phyloP scores from a whole-genome alignment of 2,329 filamentous ascomycete genomes.

The Delphinella strobiligena region DNA sequence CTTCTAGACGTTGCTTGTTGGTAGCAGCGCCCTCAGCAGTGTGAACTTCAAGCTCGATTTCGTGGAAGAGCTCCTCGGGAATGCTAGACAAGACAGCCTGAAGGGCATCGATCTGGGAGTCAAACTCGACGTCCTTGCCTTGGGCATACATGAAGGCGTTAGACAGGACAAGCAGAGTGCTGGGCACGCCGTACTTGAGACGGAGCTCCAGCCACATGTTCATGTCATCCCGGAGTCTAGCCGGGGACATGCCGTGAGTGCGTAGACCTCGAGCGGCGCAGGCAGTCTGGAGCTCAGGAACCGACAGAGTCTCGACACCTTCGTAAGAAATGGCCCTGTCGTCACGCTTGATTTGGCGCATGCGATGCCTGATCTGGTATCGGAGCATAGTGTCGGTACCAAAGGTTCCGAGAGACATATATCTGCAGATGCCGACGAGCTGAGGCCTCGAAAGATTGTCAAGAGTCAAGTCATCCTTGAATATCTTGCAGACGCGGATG shows the following conservation, averaged over 20 bases:
- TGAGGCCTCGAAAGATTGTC: constrained; percentile 95
- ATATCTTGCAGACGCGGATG: constrained; percentile 97
- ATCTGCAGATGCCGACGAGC: constrained; percentile 92
- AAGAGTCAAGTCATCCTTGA: constrained; percentile 92
- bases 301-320: constrained; percentile 85
- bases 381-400: constrained; percentile 96
- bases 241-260: constrained; percentile 84
- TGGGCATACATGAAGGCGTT: constrained; percentile 97
- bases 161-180: constrained; percentile 85
- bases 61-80: constrained; percentile 96
- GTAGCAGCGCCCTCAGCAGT: constrained; percentile 93
- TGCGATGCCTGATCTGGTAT: constrained; percentile 91
- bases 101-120: constrained; percentile 83
- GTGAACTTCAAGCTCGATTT: constrained; percentile 97
- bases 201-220: constrained; percentile 90
- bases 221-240: constrained; percentile 75
- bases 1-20: constrained; percentile 97
- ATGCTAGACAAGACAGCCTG: constrained; percentile 88
- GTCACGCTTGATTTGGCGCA: constrained; percentile 98
- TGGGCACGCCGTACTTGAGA: constrained; percentile 89
- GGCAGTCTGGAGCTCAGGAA: constrained; percentile 82
- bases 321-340: constrained; percentile 90
- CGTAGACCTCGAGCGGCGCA: constrained; percentile 85
- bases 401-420: constrained; percentile 95
- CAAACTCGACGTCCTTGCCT: constrained; percentile 70